Base-by-base conservation (phyloP, 352 stramenopile species). In the Phytophthora fragariaefolia region DNA sequence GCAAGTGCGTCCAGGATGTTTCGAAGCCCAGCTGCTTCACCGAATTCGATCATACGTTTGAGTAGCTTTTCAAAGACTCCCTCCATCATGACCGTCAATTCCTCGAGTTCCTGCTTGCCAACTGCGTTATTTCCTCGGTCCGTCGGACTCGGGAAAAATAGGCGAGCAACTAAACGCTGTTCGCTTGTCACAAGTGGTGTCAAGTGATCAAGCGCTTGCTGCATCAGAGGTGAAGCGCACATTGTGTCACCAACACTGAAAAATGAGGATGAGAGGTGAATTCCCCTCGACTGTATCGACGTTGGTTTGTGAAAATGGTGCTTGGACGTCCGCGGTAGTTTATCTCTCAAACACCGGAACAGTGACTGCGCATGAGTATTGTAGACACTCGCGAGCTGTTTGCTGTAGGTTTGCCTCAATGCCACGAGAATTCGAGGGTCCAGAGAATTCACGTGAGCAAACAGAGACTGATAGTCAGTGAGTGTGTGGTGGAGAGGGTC, bases 1-100 rank as follows among this genome's bases (percentile, higher is more conserved):
- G 77, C 71, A 3, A 92, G 68, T 7, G 80, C 83, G 46, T 93
- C 83, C 28, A 93, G 59, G 26, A 92, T 83, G 40, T 92, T 93
- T 8, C 78, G 61, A 23, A 65, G 46, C 1, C 80, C 76, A 6
- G 79, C 80, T 1, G 77, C 77, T 65, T 93, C 85, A 7, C 80
- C 85, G 59, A 92, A 93, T 8, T 93, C 85, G 24, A 60, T 79
- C 57, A 92, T 65, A 0, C 83, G 76, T 64, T 91, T 92, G 30
- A 90, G 76, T 26, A 85, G 52, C 51, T 93, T 93, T 13, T 93
- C 85, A 46, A 91, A 92, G 8, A 92, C 64, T 8, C 43, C 69
- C 59, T 93, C 85, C 72, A 93, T 87, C 54, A 87, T 67, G 7
- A 80, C 22, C 10, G 73, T 79, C 7, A 90, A 54, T 2, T 87